Conservation (phyloP, 495 filamentous ascomycete species). For the Aspergillus haitiensis region DNA sequence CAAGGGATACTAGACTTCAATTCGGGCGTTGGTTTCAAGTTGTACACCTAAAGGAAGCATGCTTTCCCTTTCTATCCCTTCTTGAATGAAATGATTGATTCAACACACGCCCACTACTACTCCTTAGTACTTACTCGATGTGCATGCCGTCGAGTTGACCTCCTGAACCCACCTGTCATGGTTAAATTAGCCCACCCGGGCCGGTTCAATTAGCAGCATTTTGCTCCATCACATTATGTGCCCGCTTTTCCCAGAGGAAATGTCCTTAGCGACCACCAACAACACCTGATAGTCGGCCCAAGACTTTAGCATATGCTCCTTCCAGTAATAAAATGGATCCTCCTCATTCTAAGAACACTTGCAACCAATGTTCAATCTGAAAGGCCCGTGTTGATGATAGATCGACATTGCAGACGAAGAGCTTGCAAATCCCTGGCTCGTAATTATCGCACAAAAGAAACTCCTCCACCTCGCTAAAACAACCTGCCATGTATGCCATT, state of each 20-base stretch:
- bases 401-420: conserved; percentile 14
- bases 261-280: neutral
- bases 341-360: conserved; percentile 4
- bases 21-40: neutral
- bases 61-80: neutral
- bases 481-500: no score
- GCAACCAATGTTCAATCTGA: conserved; percentile 1
- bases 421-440: neutral
- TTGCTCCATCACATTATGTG: neutral
- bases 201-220: conserved; percentile 2
- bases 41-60: neutral
- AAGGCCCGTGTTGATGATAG: conserved; percentile 5
- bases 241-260: neutral
- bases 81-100: conserved; percentile 2
- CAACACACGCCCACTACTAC: neutral
- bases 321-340: conserved; percentile 5
- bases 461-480: neutral
- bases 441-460: neutral
- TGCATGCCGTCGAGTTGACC: neutral
- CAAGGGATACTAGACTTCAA: conserved; percentile 12
- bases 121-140: neutral
- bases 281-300: neutral
- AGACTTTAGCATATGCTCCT: neutral
- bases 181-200: conserved; percentile 1
- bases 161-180: conserved; percentile 3